Evolutionary conservation across 1,284 basidiomycete genomes (phyloP).

Genomic region (Sanghuangporus baumii): DNA sequence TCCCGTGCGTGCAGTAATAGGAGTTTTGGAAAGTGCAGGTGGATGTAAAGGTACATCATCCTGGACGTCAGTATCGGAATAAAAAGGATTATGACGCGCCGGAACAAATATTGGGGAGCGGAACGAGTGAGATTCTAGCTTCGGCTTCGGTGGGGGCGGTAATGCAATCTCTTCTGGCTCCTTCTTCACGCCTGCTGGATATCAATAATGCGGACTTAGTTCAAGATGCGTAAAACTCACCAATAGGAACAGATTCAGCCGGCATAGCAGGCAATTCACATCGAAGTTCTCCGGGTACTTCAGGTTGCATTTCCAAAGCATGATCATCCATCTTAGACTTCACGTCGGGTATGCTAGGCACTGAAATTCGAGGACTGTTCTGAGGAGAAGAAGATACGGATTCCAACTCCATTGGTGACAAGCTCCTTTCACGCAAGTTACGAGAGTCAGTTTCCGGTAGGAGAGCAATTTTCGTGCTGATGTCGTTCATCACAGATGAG

Average conservation of each 20-base stretch:
- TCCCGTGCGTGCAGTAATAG: too few relatives aligned
- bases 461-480: neutral
- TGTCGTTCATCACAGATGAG: neutral
- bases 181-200: neutral
- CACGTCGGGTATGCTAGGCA: neutral
- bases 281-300: neutral
- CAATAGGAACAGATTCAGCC: neutral
- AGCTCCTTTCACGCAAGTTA: constrained; percentile 2
- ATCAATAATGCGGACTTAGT: neutral
- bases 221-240: neutral
- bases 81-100: neutral
- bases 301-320: neutral
- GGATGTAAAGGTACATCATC: too few relatives aligned
- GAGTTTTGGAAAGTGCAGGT: too few relatives aligned
- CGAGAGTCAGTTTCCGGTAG: neutral
- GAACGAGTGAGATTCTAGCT: neutral
- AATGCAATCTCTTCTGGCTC: constrained; percentile 1
- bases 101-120: constrained; percentile 3
- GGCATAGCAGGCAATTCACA: neutral
- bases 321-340: neutral
- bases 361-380: constrained; percentile 3
- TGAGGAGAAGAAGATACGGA: constrained; percentile 9
- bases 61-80: neutral
- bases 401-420: constrained; percentile 16
- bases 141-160: neutral